These are phyloP conservation scores for Clonostachys sp. DNA, from an alignment of 2,329 filamentous ascomycete genomes.

Conservation along the genomic window DNA sequence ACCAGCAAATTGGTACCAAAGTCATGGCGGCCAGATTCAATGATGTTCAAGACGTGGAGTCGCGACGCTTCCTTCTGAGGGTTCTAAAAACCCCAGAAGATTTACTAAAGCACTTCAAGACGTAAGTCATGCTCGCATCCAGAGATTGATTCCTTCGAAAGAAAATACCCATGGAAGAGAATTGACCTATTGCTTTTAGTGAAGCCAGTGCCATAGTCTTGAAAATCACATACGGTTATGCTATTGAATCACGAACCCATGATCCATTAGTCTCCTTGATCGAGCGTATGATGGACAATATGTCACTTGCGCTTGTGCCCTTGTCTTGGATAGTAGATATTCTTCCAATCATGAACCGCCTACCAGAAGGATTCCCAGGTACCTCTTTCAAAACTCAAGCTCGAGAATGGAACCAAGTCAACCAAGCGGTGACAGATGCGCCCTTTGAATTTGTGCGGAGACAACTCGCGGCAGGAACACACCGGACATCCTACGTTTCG, in stretches of 20 bases:
- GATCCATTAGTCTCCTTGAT: constrained; percentile 21
- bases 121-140: constrained; percentile 1
- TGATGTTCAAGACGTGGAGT: constrained; percentile 4
- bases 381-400: constrained; percentile 19
- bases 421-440: constrained; percentile 8
- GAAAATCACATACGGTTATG: constrained; percentile 22
- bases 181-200: constrained; percentile 7
- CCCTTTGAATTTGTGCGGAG: constrained; percentile 21
- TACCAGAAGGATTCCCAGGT: constrained; percentile 22
- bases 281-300: constrained; percentile 17
- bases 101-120: constrained; percentile 3
- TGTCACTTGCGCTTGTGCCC: constrained; percentile 18
- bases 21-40: background rate
- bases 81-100: constrained; percentile 1
- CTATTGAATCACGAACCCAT: constrained; percentile 13
- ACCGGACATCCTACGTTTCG: constrained; percentile 17
- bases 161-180: too few species aligned
- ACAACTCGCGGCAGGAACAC: constrained; percentile 12
- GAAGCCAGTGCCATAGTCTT: constrained; percentile 17
- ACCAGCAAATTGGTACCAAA: constrained; percentile 1
- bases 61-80: constrained; percentile 2
- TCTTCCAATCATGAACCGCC: constrained; percentile 17
- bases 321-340: constrained; percentile 24
- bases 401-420: constrained; percentile 12
- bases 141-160: background rate